Evolutionary conservation across 257 asterid genomes (phyloP).

Genomic region (Vinca minor): DNA sequence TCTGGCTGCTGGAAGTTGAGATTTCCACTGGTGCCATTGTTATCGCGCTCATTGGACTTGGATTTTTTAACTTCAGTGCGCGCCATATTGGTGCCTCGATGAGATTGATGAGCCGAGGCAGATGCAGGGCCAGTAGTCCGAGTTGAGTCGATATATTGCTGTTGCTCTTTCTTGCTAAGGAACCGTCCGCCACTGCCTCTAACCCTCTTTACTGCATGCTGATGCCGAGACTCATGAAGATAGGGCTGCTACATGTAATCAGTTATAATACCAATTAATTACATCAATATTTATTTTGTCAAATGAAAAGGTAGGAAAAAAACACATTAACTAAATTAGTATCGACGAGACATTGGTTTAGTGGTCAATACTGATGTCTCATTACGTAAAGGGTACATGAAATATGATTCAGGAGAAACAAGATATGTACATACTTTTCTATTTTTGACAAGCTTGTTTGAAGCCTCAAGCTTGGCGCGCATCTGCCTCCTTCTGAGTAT

Average conservation of each 20-base stretch:
- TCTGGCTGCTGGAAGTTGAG: constrained; percentile 31
- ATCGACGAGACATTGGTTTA: too few species aligned
- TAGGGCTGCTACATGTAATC: constrained; percentile 40
- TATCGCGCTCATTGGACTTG: constrained; percentile 16
- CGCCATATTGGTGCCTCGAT: constrained; percentile 13
- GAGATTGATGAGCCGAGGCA: constrained; percentile 21
- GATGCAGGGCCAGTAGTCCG: constrained; percentile 22
- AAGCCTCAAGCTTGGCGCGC: constrained; percentile 54
- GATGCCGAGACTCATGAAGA: constrained; percentile 34
- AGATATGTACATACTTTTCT: constrained; percentile 17
- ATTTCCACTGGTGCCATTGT: constrained; percentile 15
- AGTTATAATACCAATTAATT: too few species aligned
- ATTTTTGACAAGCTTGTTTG: constrained; percentile 30
- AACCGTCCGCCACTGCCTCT: constrained; percentile 32
- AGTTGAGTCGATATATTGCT: constrained; percentile 29
- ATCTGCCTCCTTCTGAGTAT: constrained; percentile 30
- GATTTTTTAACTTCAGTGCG: constrained; percentile 11
- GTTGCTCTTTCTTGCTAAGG: constrained; percentile 51
- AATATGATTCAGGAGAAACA: background rate
- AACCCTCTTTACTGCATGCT: constrained; percentile 27
- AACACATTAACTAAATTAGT: too few species aligned
- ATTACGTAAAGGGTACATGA: too few species aligned
- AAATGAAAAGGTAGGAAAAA: too few species aligned
- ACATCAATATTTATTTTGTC: too few species aligned
- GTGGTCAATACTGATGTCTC: too few species aligned